These are phyloP conservation scores for Schrenkiella parvula DNA, from an alignment of 345 rosid species.

Conservation along the genomic window DNA sequence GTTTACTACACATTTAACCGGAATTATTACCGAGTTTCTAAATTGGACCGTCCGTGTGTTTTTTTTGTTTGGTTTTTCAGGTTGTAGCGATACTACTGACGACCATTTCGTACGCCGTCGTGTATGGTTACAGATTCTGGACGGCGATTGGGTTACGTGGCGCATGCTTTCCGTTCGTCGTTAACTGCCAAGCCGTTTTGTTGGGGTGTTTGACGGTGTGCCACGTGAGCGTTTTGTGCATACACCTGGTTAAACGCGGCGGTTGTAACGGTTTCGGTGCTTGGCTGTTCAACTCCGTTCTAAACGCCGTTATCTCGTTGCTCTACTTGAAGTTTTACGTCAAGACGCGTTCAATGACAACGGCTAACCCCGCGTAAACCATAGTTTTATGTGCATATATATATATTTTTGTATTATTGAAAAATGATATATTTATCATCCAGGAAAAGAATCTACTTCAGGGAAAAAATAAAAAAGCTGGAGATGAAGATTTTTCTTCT, in stretches of 20 bases:
- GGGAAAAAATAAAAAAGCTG: background rate
- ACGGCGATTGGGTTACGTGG: constrained; percentile 69
- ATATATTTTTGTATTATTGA: background rate
- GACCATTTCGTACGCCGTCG: constrained; percentile 61
- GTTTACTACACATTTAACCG: background rate
- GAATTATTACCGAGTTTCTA: background rate
- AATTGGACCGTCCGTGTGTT: background rate
- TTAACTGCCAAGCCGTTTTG: constrained; percentile 56
- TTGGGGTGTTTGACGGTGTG: constrained; percentile 62
- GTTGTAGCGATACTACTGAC: constrained; percentile 66
- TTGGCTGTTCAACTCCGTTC: constrained; percentile 76
- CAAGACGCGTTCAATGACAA: constrained; percentile 30
- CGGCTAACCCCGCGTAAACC: background rate
- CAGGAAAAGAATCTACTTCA: background rate
- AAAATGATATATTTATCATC: background rate
- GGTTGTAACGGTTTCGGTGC: constrained; percentile 95
- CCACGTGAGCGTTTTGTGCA: constrained; percentile 69
- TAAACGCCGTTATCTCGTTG: constrained; percentile 58
- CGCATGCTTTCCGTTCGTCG: constrained; percentile 72
- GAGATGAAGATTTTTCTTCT: background rate
- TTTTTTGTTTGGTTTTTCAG: constrained; percentile 33
- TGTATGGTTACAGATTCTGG: constrained; percentile 95
- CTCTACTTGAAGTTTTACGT: constrained; percentile 65
- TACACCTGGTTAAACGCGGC: constrained; percentile 68
- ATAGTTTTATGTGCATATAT: background rate